Percentiles rank a stretch among this genome's conserved stretches.
These are phyloP conservation scores for Nidularia pulvinata DNA, from an alignment of 768 basidiomycete species.

Conservation along the genomic window DNA sequence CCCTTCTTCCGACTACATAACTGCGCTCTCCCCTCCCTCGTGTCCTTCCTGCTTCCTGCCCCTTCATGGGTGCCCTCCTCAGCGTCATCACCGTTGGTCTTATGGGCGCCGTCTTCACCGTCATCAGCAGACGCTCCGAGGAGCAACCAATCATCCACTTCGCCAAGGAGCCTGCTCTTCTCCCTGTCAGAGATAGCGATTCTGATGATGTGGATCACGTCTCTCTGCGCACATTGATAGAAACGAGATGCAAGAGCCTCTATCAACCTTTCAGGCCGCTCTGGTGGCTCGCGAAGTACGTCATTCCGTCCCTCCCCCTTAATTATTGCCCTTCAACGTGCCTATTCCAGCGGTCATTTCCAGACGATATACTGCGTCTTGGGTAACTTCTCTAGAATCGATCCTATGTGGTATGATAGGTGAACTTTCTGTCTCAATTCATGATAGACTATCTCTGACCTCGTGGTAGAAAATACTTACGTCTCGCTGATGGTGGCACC, in stretches of 20 bases:
- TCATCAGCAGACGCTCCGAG: slow-evolving; percentile 16
- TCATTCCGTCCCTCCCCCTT: slow-evolving; percentile 1
- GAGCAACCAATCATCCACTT: slow-evolving; percentile 33
- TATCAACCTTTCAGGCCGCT: slow-evolving; percentile 39
- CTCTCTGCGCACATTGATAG: slow-evolving; percentile 36
- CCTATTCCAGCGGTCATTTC: slow-evolving; percentile 49
- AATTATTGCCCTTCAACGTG: neutral
- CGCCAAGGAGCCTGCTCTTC: slow-evolving; percentile 28
- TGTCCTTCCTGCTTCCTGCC: neutral
- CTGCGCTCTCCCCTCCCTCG: neutral
- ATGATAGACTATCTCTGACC: neutral
- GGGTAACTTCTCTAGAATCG: slow-evolving; percentile 58
- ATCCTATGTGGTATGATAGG: slow-evolving; percentile 59
- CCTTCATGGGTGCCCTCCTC: slow-evolving; percentile 23
- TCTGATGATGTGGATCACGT: slow-evolving; percentile 26
- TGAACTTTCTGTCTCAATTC: slow-evolving; percentile 12
- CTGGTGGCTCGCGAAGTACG: slow-evolving; percentile 52
- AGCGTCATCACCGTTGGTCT: slow-evolving; percentile 21
- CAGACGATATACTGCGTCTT: slow-evolving; percentile 62
- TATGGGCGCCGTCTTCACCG: slow-evolving; percentile 33
- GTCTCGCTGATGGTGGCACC: slow-evolving; percentile 62
- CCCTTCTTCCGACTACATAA: no score
- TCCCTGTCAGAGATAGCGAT: slow-evolving; percentile 27
- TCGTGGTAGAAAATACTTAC: slow-evolving; percentile 39
- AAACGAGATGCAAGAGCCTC: slow-evolving; percentile 39